phyloP scores from a whole-genome alignment of 2,329 filamentous ascomycete species.

The Penicillium sp. region DNA sequence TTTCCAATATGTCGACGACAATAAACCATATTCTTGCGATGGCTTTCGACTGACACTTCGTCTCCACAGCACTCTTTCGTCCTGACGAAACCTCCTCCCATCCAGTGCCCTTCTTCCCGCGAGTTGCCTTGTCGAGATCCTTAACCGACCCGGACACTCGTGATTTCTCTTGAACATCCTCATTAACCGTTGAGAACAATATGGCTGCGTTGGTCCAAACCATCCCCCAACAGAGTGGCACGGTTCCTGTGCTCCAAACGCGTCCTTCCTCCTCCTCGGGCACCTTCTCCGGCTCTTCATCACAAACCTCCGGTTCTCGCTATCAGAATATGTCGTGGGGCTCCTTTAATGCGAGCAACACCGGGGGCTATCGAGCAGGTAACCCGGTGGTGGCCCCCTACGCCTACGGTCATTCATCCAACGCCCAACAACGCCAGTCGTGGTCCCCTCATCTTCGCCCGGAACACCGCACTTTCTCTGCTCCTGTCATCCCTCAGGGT shows the following conservation, averaged over 20 bases:
- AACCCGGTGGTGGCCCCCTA: conserved; percentile 74
- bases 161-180: conserved; percentile 20
- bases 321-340: conserved; percentile 47
- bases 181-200: conserved; percentile 45
- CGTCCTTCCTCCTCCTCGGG: conserved; percentile 68
- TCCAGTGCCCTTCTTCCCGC: conserved; percentile 9
- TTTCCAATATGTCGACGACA: neutral
- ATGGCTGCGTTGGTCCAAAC: conserved; percentile 88
- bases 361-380: conserved; percentile 52
- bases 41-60: conserved; percentile 30
- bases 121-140: conserved; percentile 26
- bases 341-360: conserved; percentile 45
- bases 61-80: conserved; percentile 24
- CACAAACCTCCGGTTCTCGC: conserved; percentile 41
- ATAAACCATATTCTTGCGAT: conserved; percentile 13
- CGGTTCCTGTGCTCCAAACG: conserved; percentile 76
- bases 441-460: conserved; percentile 59
- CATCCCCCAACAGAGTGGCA: conserved; percentile 74
- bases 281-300: conserved; percentile 51
- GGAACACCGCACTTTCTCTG: conserved; percentile 60
- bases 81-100: conserved; percentile 14
- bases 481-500: conserved; percentile 52
- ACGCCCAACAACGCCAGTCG: conserved; percentile 58
- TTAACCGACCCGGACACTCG: conserved; percentile 26
- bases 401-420: conserved; percentile 63